These are phyloP conservation scores for Ceratobasidium sp. DNA, from an alignment of 1,284 basidiomycete genomes.

Conservation along the genomic window DNA sequence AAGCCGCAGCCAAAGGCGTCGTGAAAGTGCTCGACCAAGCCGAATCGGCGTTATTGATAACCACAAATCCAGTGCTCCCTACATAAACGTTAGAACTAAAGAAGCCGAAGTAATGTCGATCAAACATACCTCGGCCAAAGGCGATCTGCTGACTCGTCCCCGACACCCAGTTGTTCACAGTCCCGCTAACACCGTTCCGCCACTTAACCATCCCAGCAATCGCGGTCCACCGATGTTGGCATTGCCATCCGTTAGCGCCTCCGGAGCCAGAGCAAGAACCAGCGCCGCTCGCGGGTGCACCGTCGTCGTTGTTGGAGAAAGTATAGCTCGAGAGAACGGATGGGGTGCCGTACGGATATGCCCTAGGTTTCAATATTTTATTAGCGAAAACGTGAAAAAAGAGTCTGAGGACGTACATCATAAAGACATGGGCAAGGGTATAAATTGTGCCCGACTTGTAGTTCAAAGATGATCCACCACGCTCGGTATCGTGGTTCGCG, in stretches of 20 bases:
- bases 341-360: slow-evolving; percentile 75
- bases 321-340: slow-evolving; percentile 72
- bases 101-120: background rate
- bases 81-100: too few species aligned
- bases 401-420: slow-evolving; percentile 58
- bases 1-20: slow-evolving; percentile 69
- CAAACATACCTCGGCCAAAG: slow-evolving; percentile 68
- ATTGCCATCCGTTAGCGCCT: slow-evolving; percentile 67
- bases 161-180: slow-evolving; percentile 68
- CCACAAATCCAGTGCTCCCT: slow-evolving; percentile 67
- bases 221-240: slow-evolving; percentile 70
- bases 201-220: slow-evolving; percentile 74
- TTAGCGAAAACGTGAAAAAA: background rate
- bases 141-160: slow-evolving; percentile 70
- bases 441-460: slow-evolving; percentile 74
- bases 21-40: slow-evolving; percentile 68
- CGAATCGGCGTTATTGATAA: slow-evolving; percentile 73
- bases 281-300: slow-evolving; percentile 67
- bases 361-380: slow-evolving; percentile 52
- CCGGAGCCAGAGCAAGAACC: slow-evolving; percentile 69
- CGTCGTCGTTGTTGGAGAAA: slow-evolving; percentile 66
- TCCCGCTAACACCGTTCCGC: slow-evolving; percentile 65
- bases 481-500: slow-evolving; percentile 77
- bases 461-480: slow-evolving; percentile 71
- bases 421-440: slow-evolving; percentile 72